A percentile compares a stretch with the other conserved stretches of the same genome.
Conservation (phyloP, 768 basidiomycete species). For the Kockovaella imperatae region DNA sequence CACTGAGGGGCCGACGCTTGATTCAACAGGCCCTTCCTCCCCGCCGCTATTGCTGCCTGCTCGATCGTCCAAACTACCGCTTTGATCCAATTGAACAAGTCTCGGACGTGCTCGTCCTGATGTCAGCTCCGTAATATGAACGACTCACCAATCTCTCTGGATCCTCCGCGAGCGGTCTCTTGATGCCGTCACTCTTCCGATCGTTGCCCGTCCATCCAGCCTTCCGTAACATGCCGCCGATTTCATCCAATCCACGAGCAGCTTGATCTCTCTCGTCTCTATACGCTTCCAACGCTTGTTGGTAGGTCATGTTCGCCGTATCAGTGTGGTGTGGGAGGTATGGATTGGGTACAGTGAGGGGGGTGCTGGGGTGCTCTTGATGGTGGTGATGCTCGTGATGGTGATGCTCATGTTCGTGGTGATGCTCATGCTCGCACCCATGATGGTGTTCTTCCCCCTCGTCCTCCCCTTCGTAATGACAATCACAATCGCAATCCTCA, state of each 20-base stretch:
- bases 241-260: constrained; percentile 5
- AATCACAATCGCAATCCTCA: constrained; percentile 24
- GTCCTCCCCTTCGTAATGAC: constrained; percentile 10
- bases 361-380: constrained; percentile 5
- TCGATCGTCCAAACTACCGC: constrained; percentile 43
- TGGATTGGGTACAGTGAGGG: constrained; percentile 1
- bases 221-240: neutral
- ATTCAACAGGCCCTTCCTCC: no score
- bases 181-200: no score
- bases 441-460: constrained; percentile 15
- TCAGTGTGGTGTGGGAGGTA: neutral
- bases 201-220: no score
- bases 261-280: constrained; percentile 7
- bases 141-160: constrained; percentile 38
- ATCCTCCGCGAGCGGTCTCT: constrained; percentile 22
- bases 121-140: constrained; percentile 1
- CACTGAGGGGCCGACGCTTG: constrained; percentile 1
- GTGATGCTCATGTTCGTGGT: constrained; percentile 8
- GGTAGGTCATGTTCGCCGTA: constrained; percentile 8
- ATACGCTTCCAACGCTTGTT: constrained; percentile 11
- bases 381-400: constrained; percentile 2
- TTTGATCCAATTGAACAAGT: constrained; percentile 44
- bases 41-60: constrained; percentile 40
- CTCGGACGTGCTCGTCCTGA: constrained; percentile 38
- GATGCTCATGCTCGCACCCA: constrained; percentile 12